Evolutionary conservation across 73 alveolate genomes (phyloP), one percentile per base, ranked within the genome.

Genomic region (Symbiodinium pilosum): DNA sequence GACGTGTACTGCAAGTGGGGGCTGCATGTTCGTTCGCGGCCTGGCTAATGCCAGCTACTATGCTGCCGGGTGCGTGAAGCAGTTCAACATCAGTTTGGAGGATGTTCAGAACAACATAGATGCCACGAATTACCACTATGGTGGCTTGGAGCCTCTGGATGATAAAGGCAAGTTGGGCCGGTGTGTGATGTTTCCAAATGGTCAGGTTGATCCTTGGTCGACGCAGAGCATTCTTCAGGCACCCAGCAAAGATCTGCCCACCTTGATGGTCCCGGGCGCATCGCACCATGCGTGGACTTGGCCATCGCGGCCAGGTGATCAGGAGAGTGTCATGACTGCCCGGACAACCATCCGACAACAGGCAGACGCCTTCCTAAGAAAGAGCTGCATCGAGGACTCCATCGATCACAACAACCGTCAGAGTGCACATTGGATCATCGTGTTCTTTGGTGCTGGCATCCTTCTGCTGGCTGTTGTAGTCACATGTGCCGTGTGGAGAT

Each of bases 211-310:
- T 88, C 95, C 95, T 42, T 88, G 95, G 95, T 38, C 71, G 12
- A 59, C 87, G 1, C 54, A 26, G 47, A 88, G 95, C n/a, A 86
- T 88, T 47, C 95, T 54, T 77, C 47, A n/a, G n/a, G 26, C 87
- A 47, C 94, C 94, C 16, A 59, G 84, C 68, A 84, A 41, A 7
- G 94, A 87, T 32, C 42, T 87, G 84, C 94, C 94, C 9, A 43
- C 56, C 43, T 38, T 87, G 94, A 39, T n/a, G 94, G 43, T 87
- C 36, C 24, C 30, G n/a, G 94, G 94, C 24, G 95, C 95, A 9
- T 88, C 95, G 18, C 95, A 88, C 69, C 95, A 88, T 28, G 95
- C 95, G 16, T 88, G 95, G 95, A 88, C 95, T 6, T 88, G 95
- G 95, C 95, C 95, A 26, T 59, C 86, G 16, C 86, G 95, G 34